Percentiles rank a stretch among this genome's conserved stretches.
Evolutionary conservation across 345 rosid species (phyloP).

Genomic region (Boechera divaricarpa): DNA sequence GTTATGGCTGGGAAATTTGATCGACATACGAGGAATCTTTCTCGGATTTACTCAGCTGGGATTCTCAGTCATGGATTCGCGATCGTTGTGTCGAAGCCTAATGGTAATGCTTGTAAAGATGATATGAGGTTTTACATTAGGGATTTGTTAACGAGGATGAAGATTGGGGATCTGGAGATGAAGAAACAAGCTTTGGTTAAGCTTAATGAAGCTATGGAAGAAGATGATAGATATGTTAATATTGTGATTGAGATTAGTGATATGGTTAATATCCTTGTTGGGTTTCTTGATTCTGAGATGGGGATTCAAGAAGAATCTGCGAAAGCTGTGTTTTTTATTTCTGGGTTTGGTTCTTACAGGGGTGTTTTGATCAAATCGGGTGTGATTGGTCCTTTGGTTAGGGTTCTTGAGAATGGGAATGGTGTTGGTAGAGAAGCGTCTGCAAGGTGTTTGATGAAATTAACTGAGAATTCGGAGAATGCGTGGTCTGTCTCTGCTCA

Average conservation of each 20-base stretch:
- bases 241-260: slow-evolving; percentile 59
- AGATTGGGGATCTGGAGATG: slow-evolving; percentile 85
- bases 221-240: slow-evolving; percentile 70
- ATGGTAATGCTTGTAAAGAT: slow-evolving; percentile 64
- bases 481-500: slow-evolving; percentile 97
- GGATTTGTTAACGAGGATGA: slow-evolving; percentile 90
- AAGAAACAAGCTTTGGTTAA: slow-evolving; percentile 75
- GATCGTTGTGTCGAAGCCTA: slow-evolving; percentile 82
- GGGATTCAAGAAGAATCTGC: slow-evolving; percentile 69
- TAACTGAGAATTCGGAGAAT: slow-evolving; percentile 83
- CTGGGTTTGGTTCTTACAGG: slow-evolving; percentile 65
- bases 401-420: slow-evolving; percentile 70
- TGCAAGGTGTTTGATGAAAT: slow-evolving; percentile 62
- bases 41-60: slow-evolving; percentile 68
- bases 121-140: slow-evolving; percentile 81
- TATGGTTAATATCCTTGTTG: slow-evolving; percentile 55
- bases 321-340: slow-evolving; percentile 58
- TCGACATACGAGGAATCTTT: slow-evolving; percentile 55
- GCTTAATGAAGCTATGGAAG: slow-evolving; percentile 61
- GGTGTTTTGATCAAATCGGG: slow-evolving; percentile 63
- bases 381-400: slow-evolving; percentile 67
- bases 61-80: slow-evolving; percentile 70
- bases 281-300: slow-evolving; percentile 66
- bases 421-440: slow-evolving; percentile 62
- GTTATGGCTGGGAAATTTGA: slow-evolving; percentile 64